Percentiles rank a stretch among this genome's conserved stretches.
phyloP scores from a whole-genome alignment of 2,329 filamentous ascomycete species.

The Xylariaceae sp. region DNA sequence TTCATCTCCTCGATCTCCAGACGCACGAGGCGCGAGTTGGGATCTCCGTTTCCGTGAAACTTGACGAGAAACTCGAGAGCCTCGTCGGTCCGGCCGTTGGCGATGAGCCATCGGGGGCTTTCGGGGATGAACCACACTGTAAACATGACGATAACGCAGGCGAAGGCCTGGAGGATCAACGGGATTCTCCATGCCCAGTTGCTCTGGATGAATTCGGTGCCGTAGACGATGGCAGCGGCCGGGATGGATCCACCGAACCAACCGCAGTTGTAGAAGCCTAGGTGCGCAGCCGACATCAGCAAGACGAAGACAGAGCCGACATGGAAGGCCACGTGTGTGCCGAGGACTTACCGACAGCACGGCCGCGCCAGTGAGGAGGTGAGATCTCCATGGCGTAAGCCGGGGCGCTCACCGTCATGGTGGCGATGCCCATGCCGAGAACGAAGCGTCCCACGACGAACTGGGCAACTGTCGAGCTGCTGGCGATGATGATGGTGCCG shows the following conservation, averaged over 20 bases:
- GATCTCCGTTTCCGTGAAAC: conserved; percentile 40
- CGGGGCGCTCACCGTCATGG: conserved; percentile 45
- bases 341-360: conserved; percentile 35
- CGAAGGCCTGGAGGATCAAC: conserved; percentile 42
- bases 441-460: conserved; percentile 43
- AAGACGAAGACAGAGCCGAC: not conserved
- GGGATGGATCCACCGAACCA: conserved; percentile 49
- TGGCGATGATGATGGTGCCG: conserved; percentile 39
- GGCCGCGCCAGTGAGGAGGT: conserved; percentile 46
- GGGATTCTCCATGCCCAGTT: conserved; percentile 47
- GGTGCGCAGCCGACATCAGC: conserved; percentile 2
- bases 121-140: conserved; percentile 37
- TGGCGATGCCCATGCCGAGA: conserved; percentile 41
- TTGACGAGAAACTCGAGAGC: conserved; percentile 37
- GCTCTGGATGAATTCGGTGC: conserved; percentile 38
- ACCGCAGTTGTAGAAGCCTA: conserved; percentile 47
- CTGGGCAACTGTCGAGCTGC: conserved; percentile 32
- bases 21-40: conserved; percentile 34
- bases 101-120: conserved; percentile 39
- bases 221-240: conserved; percentile 45
- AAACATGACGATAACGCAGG: conserved; percentile 36
- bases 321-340: not conserved
- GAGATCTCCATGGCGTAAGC: conserved; percentile 44
- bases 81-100: conserved; percentile 36
- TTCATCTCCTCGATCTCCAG: conserved; percentile 40